Conservation (phyloP, 2,329 filamentous ascomycete genomes). For the Fusarium phyllophilum region DNA sequence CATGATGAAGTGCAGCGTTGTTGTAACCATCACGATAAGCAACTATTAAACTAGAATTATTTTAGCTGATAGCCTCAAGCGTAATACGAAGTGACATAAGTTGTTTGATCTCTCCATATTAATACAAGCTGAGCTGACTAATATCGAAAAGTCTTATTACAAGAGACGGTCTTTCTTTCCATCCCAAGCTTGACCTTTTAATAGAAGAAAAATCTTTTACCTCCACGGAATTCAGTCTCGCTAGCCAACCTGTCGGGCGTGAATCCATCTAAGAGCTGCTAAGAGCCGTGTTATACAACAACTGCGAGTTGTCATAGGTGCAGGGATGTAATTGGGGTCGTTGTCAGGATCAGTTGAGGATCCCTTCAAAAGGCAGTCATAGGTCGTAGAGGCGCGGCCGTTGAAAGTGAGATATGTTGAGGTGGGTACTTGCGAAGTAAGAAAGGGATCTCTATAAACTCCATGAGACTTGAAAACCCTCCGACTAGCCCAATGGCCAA, state of each 20-base stretch:
- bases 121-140: neutral
- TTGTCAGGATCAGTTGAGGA: neutral
- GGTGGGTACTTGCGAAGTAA: neutral
- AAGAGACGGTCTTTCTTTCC: neutral
- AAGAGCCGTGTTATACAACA: neutral
- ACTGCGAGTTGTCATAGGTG: neutral
- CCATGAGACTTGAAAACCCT: neutral
- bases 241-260: neutral
- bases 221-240: neutral
- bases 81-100: neutral
- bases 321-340: neutral
- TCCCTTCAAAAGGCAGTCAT: neutral
- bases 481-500: neutral
- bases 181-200: neutral
- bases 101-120: neutral
- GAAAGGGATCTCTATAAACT: neutral
- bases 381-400: neutral
- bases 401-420: neutral
- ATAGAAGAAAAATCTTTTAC: neutral
- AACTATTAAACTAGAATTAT: fast-evolving
- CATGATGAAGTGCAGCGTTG: neutral
- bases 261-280: neutral
- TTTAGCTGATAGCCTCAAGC: neutral
- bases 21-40: neutral
- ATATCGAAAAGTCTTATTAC: neutral